A percentile compares a stretch with the other conserved stretches of the same genome.
phyloP scores from a whole-genome alignment of 2,329 filamentous ascomycete species.

The Hymenoscyphus infarciens region DNA sequence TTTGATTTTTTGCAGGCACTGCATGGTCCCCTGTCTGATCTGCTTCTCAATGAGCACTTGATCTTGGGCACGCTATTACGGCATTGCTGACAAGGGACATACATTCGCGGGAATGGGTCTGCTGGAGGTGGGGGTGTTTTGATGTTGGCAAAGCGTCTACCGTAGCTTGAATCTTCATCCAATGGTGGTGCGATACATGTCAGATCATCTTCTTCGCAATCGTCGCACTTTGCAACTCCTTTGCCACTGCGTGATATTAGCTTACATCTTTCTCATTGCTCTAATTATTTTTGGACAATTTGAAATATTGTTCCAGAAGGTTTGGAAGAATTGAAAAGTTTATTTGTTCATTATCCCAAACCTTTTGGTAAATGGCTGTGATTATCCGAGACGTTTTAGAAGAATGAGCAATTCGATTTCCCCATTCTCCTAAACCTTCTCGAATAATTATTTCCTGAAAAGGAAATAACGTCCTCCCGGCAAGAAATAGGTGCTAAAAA shows the following conservation, averaged over 20 bases:
- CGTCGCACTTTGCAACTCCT: slow-evolving; percentile 21
- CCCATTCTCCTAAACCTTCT: too few relatives aligned
- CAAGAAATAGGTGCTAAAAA: background rate
- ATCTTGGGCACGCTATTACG: background rate
- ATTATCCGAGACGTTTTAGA: too few relatives aligned
- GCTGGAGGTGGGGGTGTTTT: background rate
- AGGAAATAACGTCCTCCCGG: too few relatives aligned
- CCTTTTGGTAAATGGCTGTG: too few relatives aligned
- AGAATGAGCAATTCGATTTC: too few relatives aligned
- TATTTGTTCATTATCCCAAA: too few relatives aligned
- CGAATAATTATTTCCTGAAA: too few relatives aligned
- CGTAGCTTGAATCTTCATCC: slow-evolving; percentile 8
- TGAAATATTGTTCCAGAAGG: too few relatives aligned
- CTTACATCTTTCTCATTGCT: background rate
- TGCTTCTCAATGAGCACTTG: background rate
- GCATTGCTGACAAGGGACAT: background rate
- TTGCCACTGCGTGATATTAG: slow-evolving; percentile 14
- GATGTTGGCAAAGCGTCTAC: slow-evolving; percentile 6
- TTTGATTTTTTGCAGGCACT: background rate
- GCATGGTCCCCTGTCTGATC: slow-evolving; percentile 3
- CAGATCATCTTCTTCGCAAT: slow-evolving; percentile 19
- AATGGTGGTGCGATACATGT: slow-evolving; percentile 24
- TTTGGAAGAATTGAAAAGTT: too few relatives aligned
- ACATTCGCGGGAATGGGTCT: background rate
- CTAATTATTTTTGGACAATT: too few relatives aligned